phyloP scores from a whole-genome alignment of 345 rosid genomes.

The Cochlearia excelsa region DNA sequence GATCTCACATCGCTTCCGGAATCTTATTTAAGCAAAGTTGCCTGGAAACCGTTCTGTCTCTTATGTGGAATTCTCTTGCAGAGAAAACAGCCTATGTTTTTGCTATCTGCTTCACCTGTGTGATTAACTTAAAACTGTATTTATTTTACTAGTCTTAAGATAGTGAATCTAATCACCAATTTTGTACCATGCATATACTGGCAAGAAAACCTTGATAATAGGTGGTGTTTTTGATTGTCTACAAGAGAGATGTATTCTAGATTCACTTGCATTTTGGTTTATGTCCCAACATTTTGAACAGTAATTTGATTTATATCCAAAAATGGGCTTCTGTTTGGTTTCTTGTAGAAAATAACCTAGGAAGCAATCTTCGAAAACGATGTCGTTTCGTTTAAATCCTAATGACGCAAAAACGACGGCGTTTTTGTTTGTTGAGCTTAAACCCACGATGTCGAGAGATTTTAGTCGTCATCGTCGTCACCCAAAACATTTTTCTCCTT shows the following conservation, averaged over 20 bases:
- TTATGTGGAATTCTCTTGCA: conserved; percentile 72
- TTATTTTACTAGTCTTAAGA: no score
- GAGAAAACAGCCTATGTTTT: conserved; percentile 65
- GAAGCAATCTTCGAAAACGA: no score
- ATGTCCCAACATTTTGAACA: no score
- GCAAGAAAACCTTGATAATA: conserved; percentile 8
- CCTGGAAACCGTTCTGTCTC: conserved; percentile 60
- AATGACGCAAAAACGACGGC: neutral
- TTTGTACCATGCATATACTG: conserved; percentile 8
- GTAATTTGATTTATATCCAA: no score
- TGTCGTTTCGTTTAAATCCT: neutral
- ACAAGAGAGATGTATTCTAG: no score
- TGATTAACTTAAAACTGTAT: conserved; percentile 20
- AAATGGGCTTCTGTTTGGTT: no score
- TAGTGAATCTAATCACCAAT: conserved; percentile 17
- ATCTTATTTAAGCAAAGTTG: conserved; percentile 27
- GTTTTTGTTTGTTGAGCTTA: conserved; percentile 2
- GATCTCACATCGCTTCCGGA: conserved; percentile 38
- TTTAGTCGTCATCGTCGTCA: conserved; percentile 13
- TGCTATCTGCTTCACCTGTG: conserved; percentile 62
- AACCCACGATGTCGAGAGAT: conserved; percentile 24
- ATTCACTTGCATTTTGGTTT: no score
- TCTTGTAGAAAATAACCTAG: no score
- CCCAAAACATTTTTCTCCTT: no score
- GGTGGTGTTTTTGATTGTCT: no score